Evolutionary conservation across 768 basidiomycete species (phyloP).

Genomic region (Kwoniella bestiolae): DNA sequence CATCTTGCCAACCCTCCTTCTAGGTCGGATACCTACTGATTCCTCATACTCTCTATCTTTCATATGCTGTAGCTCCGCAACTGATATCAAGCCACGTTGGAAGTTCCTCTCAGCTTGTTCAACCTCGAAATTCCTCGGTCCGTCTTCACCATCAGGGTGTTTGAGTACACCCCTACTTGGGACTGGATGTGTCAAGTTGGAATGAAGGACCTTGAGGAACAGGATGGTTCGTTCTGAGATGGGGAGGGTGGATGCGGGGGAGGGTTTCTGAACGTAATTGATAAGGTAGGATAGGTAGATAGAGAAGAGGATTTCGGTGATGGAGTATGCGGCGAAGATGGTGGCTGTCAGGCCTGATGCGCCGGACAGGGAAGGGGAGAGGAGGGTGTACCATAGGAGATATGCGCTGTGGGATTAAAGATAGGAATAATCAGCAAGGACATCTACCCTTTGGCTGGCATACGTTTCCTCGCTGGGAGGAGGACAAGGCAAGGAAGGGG

Average conservation of each 20-base stretch:
- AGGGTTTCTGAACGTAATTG: conserved; percentile 36
- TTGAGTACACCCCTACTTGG: conserved; percentile 16
- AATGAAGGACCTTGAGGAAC: conserved; percentile 36
- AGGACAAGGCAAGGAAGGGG: no score
- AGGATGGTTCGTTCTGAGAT: conserved; percentile 34
- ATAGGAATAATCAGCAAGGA: neutral
- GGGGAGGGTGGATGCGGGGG: conserved; percentile 35
- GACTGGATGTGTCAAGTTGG: conserved; percentile 32
- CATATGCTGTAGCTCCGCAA: conserved; percentile 25
- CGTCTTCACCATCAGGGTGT: neutral
- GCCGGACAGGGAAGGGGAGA: conserved; percentile 19
- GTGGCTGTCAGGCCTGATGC: conserved; percentile 31
- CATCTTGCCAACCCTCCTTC: conserved; percentile 40
- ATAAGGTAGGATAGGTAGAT: conserved; percentile 42
- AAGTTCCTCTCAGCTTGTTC: conserved; percentile 18
- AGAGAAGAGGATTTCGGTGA: conserved; percentile 48
- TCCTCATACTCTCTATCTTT: conserved; percentile 38
- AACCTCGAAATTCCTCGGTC: neutral
- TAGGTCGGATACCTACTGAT: conserved; percentile 30
- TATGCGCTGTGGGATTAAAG: conserved; percentile 33
- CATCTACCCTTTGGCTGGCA: no score
- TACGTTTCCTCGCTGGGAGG: no score
- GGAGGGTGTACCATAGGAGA: conserved; percentile 43
- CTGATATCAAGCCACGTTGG: conserved; percentile 22
- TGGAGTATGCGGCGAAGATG: conserved; percentile 45